Percentiles rank a stretch among this genome's conserved stretches.
phyloP scores from a whole-genome alignment of 2,329 filamentous ascomycete genomes.

The Neopestalotiopsis sp. region DNA sequence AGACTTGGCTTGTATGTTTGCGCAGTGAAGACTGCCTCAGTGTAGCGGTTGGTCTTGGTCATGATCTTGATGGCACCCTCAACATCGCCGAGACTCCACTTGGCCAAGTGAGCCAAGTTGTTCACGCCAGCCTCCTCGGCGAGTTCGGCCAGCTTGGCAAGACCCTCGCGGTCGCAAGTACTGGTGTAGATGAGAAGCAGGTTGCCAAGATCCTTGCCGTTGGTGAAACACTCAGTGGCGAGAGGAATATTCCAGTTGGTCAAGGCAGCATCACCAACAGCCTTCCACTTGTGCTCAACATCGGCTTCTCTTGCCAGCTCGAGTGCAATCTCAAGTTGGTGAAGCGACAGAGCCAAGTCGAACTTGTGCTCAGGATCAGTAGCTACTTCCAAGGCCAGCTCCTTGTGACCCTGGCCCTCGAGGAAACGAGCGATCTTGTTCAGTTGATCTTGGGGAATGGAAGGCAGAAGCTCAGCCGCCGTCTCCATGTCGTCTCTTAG shows the following conservation, averaged over 20 bases:
- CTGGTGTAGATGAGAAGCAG: constrained; percentile 88
- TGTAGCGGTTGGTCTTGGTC: constrained; percentile 75
- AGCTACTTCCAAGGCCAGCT: constrained; percentile 90
- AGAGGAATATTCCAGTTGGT: constrained; percentile 84
- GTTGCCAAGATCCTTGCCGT: constrained; percentile 89
- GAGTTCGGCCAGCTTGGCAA: constrained; percentile 73
- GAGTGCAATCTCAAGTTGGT: constrained; percentile 83
- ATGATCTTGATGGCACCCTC: constrained; percentile 82
- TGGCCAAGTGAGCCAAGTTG: constrained; percentile 90
- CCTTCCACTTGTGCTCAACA: constrained; percentile 98
- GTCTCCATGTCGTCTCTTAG: constrained; percentile 92
- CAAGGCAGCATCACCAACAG: constrained; percentile 89
- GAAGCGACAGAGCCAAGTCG: constrained; percentile 83
- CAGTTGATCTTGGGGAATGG: constrained; percentile 89
- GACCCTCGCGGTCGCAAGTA: constrained; percentile 77
- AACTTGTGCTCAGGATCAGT: constrained; percentile 97
- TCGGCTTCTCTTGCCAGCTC: constrained; percentile 83
- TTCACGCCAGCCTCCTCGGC: constrained; percentile 80
- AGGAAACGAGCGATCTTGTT: constrained; percentile 98
- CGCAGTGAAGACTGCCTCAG: constrained; percentile 88
- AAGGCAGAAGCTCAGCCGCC: constrained; percentile 81
- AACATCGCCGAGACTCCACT: constrained; percentile 86
- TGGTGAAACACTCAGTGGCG: constrained; percentile 90
- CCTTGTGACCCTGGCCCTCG: constrained; percentile 96
- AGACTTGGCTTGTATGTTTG: constrained; percentile 94